Conservation (phyloP, 2,329 filamentous ascomycete species). For the Exophiala aquamarina region DNA sequence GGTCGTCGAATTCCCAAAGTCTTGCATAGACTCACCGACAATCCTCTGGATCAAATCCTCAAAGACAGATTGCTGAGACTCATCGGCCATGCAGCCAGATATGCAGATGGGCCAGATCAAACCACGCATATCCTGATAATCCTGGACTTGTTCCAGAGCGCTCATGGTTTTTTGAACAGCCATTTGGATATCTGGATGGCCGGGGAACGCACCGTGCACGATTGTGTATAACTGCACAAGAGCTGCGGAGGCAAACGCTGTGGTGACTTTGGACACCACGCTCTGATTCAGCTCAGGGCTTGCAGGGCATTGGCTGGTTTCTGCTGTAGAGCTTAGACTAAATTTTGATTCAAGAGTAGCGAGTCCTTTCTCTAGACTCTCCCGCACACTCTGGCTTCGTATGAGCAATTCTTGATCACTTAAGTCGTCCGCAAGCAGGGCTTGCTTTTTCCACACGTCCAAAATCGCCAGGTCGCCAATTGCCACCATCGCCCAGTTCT, state of each 20-base stretch:
- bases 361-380: not conserved
- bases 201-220: conserved; percentile 6
- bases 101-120: conserved; percentile 23
- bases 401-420: not conserved
- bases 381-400: not conserved
- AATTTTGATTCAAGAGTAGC: not conserved
- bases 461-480: conserved; percentile 19
- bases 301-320: not conserved
- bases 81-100: conserved; percentile 19
- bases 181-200: conserved; percentile 1
- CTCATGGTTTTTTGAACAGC: conserved; percentile 2
- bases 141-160: not conserved
- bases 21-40: conserved; percentile 1
- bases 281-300: too few species aligned
- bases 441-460: conserved; percentile 7
- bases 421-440: conserved; percentile 1
- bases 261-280: conserved; percentile 2
- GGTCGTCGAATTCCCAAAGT: conserved; percentile 4
- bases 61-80: conserved; percentile 14
- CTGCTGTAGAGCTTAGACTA: not conserved
- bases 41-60: conserved; percentile 1
- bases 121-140: conserved; percentile 11
- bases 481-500: conserved; percentile 18
- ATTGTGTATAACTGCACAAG: conserved; percentile 8
- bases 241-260: conserved; percentile 13